These are phyloP conservation scores for Bolboschoenoplectus hybrid DNA, from an alignment of 202 grass and related monocot species.

Conservation along the genomic window DNA sequence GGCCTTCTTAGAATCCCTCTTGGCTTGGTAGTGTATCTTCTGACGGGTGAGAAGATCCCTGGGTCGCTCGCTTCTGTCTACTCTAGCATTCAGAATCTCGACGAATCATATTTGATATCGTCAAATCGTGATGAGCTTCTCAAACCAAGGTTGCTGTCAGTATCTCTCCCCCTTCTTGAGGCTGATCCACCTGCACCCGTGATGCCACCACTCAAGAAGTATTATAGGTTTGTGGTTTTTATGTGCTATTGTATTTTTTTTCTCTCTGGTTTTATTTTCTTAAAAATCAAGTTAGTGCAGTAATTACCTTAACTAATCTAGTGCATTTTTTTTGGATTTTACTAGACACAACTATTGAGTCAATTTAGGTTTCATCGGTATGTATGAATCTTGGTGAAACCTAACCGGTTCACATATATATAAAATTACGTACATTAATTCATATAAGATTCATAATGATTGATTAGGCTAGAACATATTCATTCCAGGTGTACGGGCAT, in stretches of 20 bases:
- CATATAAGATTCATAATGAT: not conserved
- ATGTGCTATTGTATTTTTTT: not conserved
- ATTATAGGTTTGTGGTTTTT: conserved; percentile 31
- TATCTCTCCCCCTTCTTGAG: conserved; percentile 41
- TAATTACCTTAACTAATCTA: not conserved
- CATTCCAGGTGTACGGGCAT: conserved; percentile 47
- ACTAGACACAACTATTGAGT: not conserved
- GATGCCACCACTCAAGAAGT: conserved; percentile 33
- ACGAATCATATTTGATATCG: conserved; percentile 47
- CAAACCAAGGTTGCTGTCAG: conserved; percentile 42
- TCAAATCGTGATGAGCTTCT: conserved; percentile 50
- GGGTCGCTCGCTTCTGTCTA: conserved; percentile 53
- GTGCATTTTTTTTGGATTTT: not conserved
- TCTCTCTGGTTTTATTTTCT: conserved; percentile 14
- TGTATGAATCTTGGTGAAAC: not conserved
- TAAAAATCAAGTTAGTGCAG: not conserved
- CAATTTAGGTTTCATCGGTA: not conserved
- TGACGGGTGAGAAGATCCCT: conserved; percentile 37
- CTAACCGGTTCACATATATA: not conserved
- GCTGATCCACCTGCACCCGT: not conserved
- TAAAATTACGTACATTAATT: not conserved
- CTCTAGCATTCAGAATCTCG: conserved; percentile 45
- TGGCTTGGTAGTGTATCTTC: conserved; percentile 50
- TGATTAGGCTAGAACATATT: not conserved
- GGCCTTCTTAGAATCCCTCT: conserved; percentile 59